Evolutionary conservation across 768 basidiomycete species (phyloP).

Genomic region (Pleurotus djamor): DNA sequence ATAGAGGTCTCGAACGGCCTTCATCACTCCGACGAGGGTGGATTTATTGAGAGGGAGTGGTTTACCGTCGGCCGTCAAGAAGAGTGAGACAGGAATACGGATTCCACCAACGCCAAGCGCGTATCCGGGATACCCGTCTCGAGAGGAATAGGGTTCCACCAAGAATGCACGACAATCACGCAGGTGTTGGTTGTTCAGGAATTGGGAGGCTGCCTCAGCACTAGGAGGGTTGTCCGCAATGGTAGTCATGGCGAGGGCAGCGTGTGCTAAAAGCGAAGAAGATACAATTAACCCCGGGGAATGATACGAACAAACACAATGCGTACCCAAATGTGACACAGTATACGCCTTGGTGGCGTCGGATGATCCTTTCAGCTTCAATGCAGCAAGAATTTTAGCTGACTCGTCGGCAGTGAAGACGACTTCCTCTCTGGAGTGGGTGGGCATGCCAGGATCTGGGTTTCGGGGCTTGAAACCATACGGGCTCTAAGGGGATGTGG

Average conservation of each 20-base stretch:
- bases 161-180: constrained; percentile 17
- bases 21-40: constrained; percentile 9
- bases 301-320: not conserved
- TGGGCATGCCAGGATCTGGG: constrained; percentile 5
- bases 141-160: constrained; percentile 11
- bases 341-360: constrained; percentile 8
- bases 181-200: constrained; percentile 15
- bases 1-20: constrained; percentile 11
- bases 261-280: constrained; percentile 15
- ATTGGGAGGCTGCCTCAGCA: not conserved
- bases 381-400: not conserved
- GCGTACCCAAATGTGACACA: constrained; percentile 13
- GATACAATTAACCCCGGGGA: not conserved
- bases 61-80: constrained; percentile 11
- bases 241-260: constrained; percentile 14
- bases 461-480: constrained; percentile 10
- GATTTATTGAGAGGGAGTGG: not conserved
- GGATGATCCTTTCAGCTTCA: constrained; percentile 5
- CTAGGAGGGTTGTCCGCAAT: constrained; percentile 18
- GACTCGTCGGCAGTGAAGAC: constrained; percentile 13
- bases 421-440: constrained; percentile 2
- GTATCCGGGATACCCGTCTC: constrained; percentile 16
- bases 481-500: not conserved
- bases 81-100: constrained; percentile 15
- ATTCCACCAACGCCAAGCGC: constrained; percentile 13